These are phyloP conservation scores for Xanthoceras sorbifolium DNA, from an alignment of 345 rosid genomes.

Conservation along the genomic window DNA sequence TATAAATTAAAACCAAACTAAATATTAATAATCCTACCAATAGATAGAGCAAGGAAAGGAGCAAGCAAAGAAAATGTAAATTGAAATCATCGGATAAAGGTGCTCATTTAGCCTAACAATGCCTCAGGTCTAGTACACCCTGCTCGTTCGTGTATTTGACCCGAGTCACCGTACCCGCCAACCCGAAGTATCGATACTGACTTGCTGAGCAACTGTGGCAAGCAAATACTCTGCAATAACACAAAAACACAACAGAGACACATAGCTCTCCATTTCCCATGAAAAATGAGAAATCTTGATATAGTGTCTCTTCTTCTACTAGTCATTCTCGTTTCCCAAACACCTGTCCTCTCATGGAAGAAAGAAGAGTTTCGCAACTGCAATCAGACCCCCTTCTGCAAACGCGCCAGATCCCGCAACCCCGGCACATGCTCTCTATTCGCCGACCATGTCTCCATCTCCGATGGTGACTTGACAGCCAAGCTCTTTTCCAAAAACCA, in stretches of 20 bases:
- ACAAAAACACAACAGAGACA: too few relatives aligned
- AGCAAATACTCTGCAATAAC: background rate
- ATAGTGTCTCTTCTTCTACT: constrained; percentile 32
- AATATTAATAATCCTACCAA: too few relatives aligned
- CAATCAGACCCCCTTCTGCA: constrained; percentile 94
- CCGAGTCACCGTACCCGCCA: background rate
- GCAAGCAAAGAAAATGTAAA: too few relatives aligned
- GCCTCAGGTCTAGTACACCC: too few relatives aligned
- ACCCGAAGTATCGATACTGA: background rate
- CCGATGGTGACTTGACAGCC: constrained; percentile 83
- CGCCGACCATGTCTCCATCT: constrained; percentile 56
- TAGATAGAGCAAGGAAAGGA: too few relatives aligned
- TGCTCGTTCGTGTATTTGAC: too few relatives aligned
- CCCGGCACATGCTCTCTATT: constrained; percentile 61
- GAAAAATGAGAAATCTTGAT: constrained; percentile 36
- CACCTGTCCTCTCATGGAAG: constrained; percentile 68
- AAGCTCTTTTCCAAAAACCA: constrained; percentile 46
- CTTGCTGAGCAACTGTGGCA: too few relatives aligned
- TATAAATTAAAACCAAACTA: too few relatives aligned
- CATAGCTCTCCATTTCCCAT: background rate
- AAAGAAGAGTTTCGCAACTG: constrained; percentile 94
- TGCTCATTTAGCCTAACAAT: too few relatives aligned
- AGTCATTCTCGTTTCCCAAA: constrained; percentile 42
- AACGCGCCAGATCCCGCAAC: constrained; percentile 76
- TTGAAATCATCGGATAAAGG: too few relatives aligned